These are phyloP conservation scores for Centaurea solstitialis DNA, from an alignment of 129 eudicot species.

Conservation along the genomic window DNA sequence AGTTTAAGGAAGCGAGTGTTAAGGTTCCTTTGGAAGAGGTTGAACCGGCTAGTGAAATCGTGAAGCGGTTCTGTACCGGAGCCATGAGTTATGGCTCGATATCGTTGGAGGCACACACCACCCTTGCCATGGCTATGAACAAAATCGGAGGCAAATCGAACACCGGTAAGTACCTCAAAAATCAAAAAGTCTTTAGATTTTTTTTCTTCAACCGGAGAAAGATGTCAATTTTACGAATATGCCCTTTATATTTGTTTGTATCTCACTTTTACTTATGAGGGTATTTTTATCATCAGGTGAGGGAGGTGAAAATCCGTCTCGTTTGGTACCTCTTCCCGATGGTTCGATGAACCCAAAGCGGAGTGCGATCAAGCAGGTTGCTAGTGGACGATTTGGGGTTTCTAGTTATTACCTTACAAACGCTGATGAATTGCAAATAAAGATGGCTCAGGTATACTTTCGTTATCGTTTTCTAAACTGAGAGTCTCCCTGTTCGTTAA, in stretches of 20 bases:
- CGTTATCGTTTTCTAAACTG: not conserved
- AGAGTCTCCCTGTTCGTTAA: constrained; percentile 2
- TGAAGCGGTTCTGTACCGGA: constrained; percentile 93
- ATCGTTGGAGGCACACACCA: constrained; percentile 91
- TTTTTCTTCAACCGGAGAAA: not conserved
- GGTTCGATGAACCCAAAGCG: constrained; percentile 89
- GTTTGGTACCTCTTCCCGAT: constrained; percentile 92
- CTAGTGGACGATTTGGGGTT: constrained; percentile 99
- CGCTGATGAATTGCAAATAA: constrained; percentile 95
- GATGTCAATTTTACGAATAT: not conserved
- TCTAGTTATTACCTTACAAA: constrained; percentile 92
- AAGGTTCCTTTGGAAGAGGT: constrained; percentile 91
- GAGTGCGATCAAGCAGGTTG: constrained; percentile 98
- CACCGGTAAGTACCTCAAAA: constrained; percentile 59
- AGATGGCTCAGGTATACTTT: constrained; percentile 93
- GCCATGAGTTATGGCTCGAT: constrained; percentile 99
- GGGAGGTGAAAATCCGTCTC: constrained; percentile 99
- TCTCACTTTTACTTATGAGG: not conserved
- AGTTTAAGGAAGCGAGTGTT: constrained; percentile 62
- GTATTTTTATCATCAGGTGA: constrained; percentile 52
- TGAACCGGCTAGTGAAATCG: constrained; percentile 97
- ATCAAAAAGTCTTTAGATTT: not conserved
- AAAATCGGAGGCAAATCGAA: constrained; percentile 95
- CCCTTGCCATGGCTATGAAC: constrained; percentile 97
- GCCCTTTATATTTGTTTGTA: not conserved